Conservation (phyloP, 1,284 basidiomycete species). For the Rhodotorula mucilaginosa region DNA sequence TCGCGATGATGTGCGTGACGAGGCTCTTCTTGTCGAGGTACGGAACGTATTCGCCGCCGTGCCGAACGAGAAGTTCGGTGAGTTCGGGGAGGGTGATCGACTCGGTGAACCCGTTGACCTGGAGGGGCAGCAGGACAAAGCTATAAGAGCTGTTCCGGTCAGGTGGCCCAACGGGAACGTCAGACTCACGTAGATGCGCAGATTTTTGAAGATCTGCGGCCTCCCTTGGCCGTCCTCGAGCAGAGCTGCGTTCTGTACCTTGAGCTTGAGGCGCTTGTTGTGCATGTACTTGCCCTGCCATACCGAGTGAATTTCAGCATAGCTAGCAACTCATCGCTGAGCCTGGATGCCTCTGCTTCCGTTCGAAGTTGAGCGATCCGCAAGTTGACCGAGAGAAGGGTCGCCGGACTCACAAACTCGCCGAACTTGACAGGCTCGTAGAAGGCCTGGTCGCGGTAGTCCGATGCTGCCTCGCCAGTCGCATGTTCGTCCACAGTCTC, state of each 20-base stretch:
- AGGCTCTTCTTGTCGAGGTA: conserved; percentile 68
- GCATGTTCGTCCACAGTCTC: no score
- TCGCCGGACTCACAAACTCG: conserved; percentile 9
- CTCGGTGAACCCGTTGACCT: conserved; percentile 87
- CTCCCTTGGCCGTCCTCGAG: conserved; percentile 43
- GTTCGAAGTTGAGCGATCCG: background rate
- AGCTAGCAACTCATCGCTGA: no score
- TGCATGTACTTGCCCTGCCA: conserved; percentile 72
- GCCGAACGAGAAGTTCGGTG: conserved; percentile 70
- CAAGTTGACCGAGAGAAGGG: background rate
- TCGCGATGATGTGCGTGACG: conserved; percentile 86
- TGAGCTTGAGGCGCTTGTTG: conserved; percentile 80
- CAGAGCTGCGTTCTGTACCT: conserved; percentile 32
- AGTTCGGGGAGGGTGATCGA: conserved; percentile 67
- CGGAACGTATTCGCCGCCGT: conserved; percentile 80
- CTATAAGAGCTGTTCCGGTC: background rate
- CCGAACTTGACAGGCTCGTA: conserved; percentile 17
- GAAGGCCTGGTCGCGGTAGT: background rate
- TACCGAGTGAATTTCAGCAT: no score
- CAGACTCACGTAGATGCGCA: conserved; percentile 69
- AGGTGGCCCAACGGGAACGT: background rate
- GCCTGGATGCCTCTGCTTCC: background rate
- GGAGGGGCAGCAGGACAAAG: background rate
- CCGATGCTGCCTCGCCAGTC: background rate
- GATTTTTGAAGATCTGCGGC: conserved; percentile 65